Evolutionary conservation across 768 basidiomycete species (phyloP).

Genomic region (Lentinus brumalis): DNA sequence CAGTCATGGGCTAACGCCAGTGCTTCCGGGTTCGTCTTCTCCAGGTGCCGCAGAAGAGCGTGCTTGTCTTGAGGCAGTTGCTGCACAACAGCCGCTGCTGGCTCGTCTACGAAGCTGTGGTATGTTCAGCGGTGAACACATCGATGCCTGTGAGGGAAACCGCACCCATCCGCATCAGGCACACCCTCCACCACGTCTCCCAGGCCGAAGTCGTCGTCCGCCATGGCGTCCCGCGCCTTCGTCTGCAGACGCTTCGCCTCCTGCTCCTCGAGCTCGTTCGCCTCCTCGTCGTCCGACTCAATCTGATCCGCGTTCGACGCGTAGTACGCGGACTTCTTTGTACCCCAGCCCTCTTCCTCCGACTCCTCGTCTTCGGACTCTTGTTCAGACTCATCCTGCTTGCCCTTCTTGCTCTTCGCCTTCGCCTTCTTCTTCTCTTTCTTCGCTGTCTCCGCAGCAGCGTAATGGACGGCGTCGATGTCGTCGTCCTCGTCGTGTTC

Average conservation of each 20-base stretch:
- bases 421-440: constrained; percentile 22
- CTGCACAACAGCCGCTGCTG: constrained; percentile 34
- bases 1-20: constrained; percentile 83
- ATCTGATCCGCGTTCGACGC: constrained; percentile 80
- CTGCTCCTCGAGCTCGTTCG: constrained; percentile 83
- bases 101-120: constrained; percentile 40
- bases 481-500: constrained; percentile 39
- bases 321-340: constrained; percentile 79
- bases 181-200: constrained; percentile 53
- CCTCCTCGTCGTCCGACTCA: constrained; percentile 88
- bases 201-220: constrained; percentile 84
- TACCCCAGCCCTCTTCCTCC: constrained; percentile 82
- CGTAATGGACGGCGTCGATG: constrained; percentile 27
- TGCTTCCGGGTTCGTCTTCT: constrained; percentile 76
- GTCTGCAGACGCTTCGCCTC: constrained; percentile 81
- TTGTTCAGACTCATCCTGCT: neutral
- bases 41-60: constrained; percentile 62
- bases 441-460: constrained; percentile 16
- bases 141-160: neutral
- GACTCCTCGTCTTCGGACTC: constrained; percentile 30
- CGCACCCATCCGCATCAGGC: constrained; percentile 33
- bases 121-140: neutral
- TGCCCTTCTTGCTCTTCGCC: neutral
- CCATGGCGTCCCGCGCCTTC: constrained; percentile 70
- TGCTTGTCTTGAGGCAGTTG: constrained; percentile 57